phyloP scores from a whole-genome alignment of 2,329 filamentous ascomycete species.

The Aureobasidium zeae region DNA sequence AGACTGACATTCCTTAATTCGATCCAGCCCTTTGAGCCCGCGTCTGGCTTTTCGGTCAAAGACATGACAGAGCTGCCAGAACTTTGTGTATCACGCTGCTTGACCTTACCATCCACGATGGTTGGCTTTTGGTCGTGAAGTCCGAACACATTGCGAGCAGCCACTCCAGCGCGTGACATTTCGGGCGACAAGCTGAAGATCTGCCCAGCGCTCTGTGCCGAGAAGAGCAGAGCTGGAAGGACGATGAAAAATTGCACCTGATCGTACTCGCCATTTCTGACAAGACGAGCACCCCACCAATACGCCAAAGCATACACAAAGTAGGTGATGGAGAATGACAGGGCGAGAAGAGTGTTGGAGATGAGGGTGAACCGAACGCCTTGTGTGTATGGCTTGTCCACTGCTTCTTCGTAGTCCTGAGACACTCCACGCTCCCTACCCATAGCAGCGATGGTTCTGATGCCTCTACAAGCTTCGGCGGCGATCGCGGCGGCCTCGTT shows the following conservation, averaged over 20 bases:
- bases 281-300: conserved; percentile 39
- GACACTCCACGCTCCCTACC: conserved; percentile 34
- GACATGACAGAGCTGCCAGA: background rate
- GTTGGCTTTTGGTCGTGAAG: conserved; percentile 33
- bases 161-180: conserved; percentile 36
- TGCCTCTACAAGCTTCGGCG: conserved; percentile 56
- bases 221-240: conserved; percentile 38
- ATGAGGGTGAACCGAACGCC: conserved; percentile 33
- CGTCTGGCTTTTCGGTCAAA: background rate
- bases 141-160: conserved; percentile 36
- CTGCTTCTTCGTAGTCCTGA: conserved; percentile 29
- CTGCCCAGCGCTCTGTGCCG: conserved; percentile 38
- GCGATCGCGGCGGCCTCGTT: conserved; percentile 54
- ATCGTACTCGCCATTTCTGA: conserved; percentile 34
- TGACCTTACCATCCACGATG: conserved; percentile 25
- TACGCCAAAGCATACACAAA: conserved; percentile 42
- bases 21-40: conserved; percentile 19
- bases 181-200: conserved; percentile 40
- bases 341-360: conserved; percentile 36
- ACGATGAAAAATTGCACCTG: conserved; percentile 39
- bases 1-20: conserved; percentile 32
- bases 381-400: conserved; percentile 33
- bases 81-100: background rate
- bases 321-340: conserved; percentile 38
- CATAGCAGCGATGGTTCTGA: conserved; percentile 48